phyloP scores from a whole-genome alignment of 768 basidiomycete genomes.

The Ephemerocybe angulata region DNA sequence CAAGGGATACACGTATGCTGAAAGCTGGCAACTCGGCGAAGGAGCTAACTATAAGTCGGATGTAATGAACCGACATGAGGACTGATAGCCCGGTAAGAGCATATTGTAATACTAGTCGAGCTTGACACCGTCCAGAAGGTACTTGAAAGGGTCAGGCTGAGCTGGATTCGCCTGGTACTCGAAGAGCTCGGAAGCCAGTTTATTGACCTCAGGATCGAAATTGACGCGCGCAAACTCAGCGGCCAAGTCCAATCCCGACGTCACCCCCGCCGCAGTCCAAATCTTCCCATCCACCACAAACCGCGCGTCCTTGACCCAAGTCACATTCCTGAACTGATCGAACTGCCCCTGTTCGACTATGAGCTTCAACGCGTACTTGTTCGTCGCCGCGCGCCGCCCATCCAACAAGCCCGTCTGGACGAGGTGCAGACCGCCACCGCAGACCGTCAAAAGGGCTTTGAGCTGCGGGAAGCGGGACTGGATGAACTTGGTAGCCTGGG shows the following conservation, averaged over 20 bases:
- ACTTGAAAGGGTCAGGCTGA: slow-evolving; percentile 23
- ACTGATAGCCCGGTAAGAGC: too few species aligned
- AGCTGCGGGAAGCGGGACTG: slow-evolving; percentile 14
- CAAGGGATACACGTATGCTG: too few species aligned
- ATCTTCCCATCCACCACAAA: slow-evolving; percentile 26
- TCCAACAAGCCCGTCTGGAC: slow-evolving; percentile 24
- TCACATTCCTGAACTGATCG: slow-evolving; percentile 18
- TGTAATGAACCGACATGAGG: too few species aligned
- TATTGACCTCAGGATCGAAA: slow-evolving; percentile 20
- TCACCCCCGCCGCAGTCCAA: slow-evolving; percentile 25
- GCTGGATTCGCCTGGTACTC: slow-evolving; percentile 24
- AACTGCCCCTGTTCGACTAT: slow-evolving; percentile 10
- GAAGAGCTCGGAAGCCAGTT: slow-evolving; percentile 13
- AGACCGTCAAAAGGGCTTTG: slow-evolving; percentile 22
- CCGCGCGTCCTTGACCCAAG: slow-evolving; percentile 25
- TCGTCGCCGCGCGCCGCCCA: slow-evolving; percentile 20
- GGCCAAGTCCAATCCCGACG: slow-evolving; percentile 24
- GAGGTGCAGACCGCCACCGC: slow-evolving; percentile 21
- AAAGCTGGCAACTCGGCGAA: too few species aligned
- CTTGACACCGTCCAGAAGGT: slow-evolving; percentile 20
- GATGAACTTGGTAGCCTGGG: slow-evolving; percentile 16
- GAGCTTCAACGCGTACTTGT: slow-evolving; percentile 16
- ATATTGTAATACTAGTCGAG: too few species aligned
- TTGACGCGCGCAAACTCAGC: slow-evolving; percentile 24
- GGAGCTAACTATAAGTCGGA: too few species aligned